phyloP scores from a whole-genome alignment of 768 basidiomycete genomes.

The Boletus subparvulus region DNA sequence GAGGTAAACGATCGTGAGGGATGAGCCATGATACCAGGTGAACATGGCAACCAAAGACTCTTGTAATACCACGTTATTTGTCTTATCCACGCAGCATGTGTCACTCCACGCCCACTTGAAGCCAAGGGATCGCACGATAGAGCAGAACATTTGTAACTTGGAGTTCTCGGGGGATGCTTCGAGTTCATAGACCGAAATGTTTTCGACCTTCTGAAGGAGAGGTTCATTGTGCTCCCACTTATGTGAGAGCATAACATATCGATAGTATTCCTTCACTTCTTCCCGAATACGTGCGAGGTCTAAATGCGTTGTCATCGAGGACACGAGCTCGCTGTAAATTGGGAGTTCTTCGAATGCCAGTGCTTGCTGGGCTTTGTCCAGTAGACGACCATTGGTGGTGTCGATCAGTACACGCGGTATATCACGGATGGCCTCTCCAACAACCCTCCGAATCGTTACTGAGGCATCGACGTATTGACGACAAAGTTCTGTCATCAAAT shows the following conservation, averaged over 20 bases:
- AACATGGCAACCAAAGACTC: slow-evolving; percentile 11
- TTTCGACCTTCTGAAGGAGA: too few species aligned
- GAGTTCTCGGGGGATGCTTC: not conserved
- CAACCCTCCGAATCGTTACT: not conserved
- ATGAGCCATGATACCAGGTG: slow-evolving; percentile 1
- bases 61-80: not conserved
- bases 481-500: not conserved
- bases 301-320: too few species aligned
- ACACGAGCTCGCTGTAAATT: too few species aligned
- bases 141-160: not conserved
- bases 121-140: not conserved
- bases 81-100: slow-evolving; percentile 4
- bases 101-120: slow-evolving; percentile 1
- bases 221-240: too few species aligned
- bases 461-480: not conserved
- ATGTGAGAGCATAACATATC: too few species aligned
- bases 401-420: not conserved
- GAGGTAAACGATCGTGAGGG: slow-evolving; percentile 2
- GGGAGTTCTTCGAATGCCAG: too few species aligned
- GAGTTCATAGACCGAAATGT: not conserved
- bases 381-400: not conserved
- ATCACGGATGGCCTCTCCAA: not conserved
- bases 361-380: too few species aligned
- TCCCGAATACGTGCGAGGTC: too few species aligned
- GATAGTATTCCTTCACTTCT: too few species aligned